Evolutionary conservation across 805 yeast genomes (phyloP).

Genomic region (Priceomyces medius): DNA sequence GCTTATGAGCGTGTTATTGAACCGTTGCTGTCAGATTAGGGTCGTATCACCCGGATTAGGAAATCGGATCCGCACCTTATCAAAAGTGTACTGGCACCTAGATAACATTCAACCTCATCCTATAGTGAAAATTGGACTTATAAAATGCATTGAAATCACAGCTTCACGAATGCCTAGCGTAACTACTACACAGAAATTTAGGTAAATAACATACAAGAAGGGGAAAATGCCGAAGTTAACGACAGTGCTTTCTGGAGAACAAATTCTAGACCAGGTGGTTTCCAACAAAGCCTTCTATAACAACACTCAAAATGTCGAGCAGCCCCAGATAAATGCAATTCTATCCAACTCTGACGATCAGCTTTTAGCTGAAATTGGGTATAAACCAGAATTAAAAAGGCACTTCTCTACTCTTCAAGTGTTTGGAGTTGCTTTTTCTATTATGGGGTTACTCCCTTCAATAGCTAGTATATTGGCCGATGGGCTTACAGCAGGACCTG

Average conservation of each 20-base stretch:
- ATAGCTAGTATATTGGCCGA: slow-evolving; percentile 24
- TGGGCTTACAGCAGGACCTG: slow-evolving; percentile 30
- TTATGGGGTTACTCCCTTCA: slow-evolving; percentile 34
- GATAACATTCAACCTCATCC: no score
- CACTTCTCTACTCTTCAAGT: slow-evolving; percentile 29
- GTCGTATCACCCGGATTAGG: no score
- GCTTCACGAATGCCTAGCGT: no score
- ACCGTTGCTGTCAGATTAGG: no score
- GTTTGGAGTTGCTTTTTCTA: slow-evolving; percentile 34
- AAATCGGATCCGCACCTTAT: no score
- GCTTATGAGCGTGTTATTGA: no score
- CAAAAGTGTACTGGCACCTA: no score
- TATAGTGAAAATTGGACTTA: no score
- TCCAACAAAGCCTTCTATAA: slow-evolving; percentile 25
- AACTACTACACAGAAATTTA: no score
- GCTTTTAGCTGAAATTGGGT: slow-evolving; percentile 34
- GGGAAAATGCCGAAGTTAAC: no score
- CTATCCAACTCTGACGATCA: slow-evolving; percentile 21
- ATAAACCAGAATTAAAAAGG: slow-evolving; percentile 31
- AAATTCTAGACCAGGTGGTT: slow-evolving; percentile 23
- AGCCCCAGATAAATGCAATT: slow-evolving; percentile 23
- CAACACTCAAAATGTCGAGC: slow-evolving; percentile 29
- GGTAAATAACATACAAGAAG: no score
- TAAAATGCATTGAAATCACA: no score
- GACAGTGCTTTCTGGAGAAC: slow-evolving; percentile 19